Percentiles rank a stretch among this genome's conserved stretches.
Conservation (phyloP, 2,329 filamentous ascomycete genomes). For the Paramyrothecium sp. region DNA sequence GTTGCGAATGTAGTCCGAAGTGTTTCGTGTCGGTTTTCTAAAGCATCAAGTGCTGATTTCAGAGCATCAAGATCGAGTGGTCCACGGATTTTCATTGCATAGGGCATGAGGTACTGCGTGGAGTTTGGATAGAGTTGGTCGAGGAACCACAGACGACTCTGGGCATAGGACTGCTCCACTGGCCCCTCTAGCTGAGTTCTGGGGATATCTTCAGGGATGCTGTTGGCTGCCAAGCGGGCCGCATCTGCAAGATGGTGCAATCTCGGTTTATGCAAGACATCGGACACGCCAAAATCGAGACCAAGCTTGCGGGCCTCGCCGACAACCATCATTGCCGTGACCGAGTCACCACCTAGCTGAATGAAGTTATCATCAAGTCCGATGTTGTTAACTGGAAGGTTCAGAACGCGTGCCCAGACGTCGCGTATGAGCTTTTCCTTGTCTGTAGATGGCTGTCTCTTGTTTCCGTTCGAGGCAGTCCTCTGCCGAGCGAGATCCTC, state of each 20-base stretch:
- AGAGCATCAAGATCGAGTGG: slow-evolving; percentile 9
- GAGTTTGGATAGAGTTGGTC: slow-evolving; percentile 13
- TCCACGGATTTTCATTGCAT: slow-evolving; percentile 8
- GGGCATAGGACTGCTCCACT: slow-evolving; percentile 13
- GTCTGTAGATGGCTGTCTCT: background rate
- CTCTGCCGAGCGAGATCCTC: slow-evolving; percentile 32
- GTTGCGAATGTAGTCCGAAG: slow-evolving; percentile 13
- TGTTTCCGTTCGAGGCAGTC: background rate
- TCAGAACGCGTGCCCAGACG: slow-evolving; percentile 10
- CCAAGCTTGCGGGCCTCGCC: background rate
- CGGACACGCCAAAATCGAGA: background rate
- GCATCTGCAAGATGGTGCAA: background rate
- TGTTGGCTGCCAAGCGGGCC: background rate
- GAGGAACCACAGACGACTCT: slow-evolving; percentile 16
- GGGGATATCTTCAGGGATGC: background rate
- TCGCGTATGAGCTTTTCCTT: background rate
- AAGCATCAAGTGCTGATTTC: slow-evolving; percentile 2
- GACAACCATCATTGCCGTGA: slow-evolving; percentile 16
- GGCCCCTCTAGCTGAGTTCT: background rate
- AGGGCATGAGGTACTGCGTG: slow-evolving; percentile 12
- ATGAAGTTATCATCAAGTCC: slow-evolving; percentile 18
- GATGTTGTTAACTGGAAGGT: background rate
- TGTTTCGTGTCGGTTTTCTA: slow-evolving; percentile 15
- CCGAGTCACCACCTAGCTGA: slow-evolving; percentile 22
- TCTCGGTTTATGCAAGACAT: background rate